Conservation (phyloP, 2,329 filamentous ascomycete species). For the Exserohilum turcica region DNA sequence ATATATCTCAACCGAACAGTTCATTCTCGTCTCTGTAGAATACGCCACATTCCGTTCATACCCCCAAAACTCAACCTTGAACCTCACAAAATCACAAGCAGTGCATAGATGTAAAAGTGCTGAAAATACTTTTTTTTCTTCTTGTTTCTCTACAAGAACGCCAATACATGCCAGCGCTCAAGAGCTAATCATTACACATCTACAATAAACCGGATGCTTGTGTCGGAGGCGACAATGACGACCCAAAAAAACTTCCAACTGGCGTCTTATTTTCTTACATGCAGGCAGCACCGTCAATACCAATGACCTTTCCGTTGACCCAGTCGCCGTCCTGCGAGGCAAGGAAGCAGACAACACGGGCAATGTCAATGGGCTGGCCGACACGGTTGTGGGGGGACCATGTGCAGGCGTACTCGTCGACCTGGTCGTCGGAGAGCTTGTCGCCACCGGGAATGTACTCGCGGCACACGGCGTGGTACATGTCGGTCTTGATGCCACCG, state of each 20-base stretch:
- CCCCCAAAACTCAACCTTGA: no score
- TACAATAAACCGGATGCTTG: constrained; percentile 1
- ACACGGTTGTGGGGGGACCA: constrained; percentile 70
- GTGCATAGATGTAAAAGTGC: background rate
- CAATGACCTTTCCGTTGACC: constrained; percentile 61
- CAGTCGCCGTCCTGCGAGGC: constrained; percentile 63
- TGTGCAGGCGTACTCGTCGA: constrained; percentile 66
- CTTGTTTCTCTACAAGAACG: constrained; percentile 12
- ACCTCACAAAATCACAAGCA: no score
- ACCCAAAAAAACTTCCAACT: no score
- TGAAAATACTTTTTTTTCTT: constrained; percentile 7
- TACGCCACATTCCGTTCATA: no score
- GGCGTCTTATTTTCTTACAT: no score
- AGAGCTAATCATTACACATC: background rate
- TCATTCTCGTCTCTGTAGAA: no score
- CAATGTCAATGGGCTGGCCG: constrained; percentile 70
- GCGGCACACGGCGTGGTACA: constrained; percentile 67
- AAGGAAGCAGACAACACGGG: constrained; percentile 67
- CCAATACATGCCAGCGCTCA: constrained; percentile 12
- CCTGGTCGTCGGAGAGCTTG: constrained; percentile 61
- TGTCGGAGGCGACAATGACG: background rate
- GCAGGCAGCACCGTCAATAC: constrained; percentile 52
- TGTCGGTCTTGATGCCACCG: constrained; percentile 62
- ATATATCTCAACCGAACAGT: no score
- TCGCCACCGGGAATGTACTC: constrained; percentile 66